A percentile compares a stretch with the other conserved stretches of the same genome.
phyloP scores from a whole-genome alignment of 2,329 filamentous ascomycete genomes.

The Orbilia quercus region DNA sequence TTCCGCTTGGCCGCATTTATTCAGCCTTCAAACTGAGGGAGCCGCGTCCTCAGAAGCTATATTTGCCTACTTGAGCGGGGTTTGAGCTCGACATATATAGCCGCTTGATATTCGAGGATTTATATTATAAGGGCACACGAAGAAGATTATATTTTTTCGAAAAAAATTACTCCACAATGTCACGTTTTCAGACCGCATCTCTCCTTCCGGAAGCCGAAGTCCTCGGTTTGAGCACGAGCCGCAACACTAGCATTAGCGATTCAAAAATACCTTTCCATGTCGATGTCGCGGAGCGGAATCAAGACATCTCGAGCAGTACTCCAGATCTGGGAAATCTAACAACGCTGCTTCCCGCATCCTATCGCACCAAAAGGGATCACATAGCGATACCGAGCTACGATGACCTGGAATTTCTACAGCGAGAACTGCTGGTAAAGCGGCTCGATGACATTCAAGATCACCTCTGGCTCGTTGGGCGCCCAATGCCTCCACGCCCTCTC shows the following conservation, averaged over 20 bases:
- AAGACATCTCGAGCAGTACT: not conserved
- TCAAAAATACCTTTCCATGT: conserved; percentile 27
- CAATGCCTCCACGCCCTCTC: conserved; percentile 55
- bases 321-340: conserved; percentile 2
- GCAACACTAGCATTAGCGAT: not conserved
- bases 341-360: conserved; percentile 24
- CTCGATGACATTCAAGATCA: conserved; percentile 56
- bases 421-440: conserved; percentile 52
- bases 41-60: not conserved
- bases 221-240: not conserved
- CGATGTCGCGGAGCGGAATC: not conserved
- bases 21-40: not conserved
- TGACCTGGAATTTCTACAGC: conserved; percentile 40
- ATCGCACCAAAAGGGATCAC: conserved; percentile 31
- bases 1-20: not conserved
- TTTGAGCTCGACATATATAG: no score
- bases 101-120: no score
- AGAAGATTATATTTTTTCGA: no score
- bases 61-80: no score
- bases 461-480: conserved; percentile 58
- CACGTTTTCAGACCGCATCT: not conserved
- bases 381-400: conserved; percentile 39
- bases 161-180: conserved; percentile 17
- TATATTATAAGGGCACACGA: no score
- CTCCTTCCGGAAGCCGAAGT: conserved; percentile 19